phyloP scores from a whole-genome alignment of 768 basidiomycete species.

The Lactarius deliciosus region DNA sequence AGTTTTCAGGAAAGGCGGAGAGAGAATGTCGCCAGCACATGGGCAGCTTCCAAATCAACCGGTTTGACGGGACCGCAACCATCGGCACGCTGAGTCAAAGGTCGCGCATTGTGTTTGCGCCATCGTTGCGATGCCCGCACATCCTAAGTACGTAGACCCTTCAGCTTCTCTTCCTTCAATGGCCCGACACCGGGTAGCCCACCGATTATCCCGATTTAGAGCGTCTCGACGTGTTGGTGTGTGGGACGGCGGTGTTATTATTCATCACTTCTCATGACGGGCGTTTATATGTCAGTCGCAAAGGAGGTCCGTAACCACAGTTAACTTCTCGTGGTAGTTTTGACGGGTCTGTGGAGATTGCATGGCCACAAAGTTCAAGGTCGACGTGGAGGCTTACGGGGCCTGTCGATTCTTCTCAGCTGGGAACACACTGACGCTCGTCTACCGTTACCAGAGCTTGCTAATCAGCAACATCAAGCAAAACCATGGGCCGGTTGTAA shows the following conservation, averaged over 20 bases:
- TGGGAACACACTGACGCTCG: background rate
- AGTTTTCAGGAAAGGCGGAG: too few species aligned
- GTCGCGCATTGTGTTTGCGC: constrained; percentile 87
- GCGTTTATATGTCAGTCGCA: constrained; percentile 86
- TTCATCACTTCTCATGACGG: constrained; percentile 95
- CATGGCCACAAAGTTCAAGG: constrained; percentile 77
- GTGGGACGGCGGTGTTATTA: constrained; percentile 84
- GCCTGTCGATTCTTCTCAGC: constrained; percentile 38
- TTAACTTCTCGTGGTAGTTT: constrained; percentile 3
- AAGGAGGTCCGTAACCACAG: constrained; percentile 57
- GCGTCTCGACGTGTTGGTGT: constrained; percentile 95
- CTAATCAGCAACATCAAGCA: constrained; percentile 36
- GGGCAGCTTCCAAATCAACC: too few species aligned
- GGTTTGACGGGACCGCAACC: too few species aligned
- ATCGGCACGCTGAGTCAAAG: constrained; percentile 74
- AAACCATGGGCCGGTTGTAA: constrained; percentile 27
- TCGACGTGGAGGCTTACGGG: constrained; percentile 92
- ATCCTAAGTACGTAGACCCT: constrained; percentile 58
- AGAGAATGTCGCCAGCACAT: too few species aligned
- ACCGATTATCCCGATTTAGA: constrained; percentile 97
- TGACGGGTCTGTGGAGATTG: constrained; percentile 80
- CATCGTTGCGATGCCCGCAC: constrained; percentile 87
- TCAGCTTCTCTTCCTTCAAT: constrained; percentile 12
- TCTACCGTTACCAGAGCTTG: constrained; percentile 8
- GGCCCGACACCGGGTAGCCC: constrained; percentile 48